Conservation (phyloP, 805 yeast species). For the Yarrowia sp. region DNA sequence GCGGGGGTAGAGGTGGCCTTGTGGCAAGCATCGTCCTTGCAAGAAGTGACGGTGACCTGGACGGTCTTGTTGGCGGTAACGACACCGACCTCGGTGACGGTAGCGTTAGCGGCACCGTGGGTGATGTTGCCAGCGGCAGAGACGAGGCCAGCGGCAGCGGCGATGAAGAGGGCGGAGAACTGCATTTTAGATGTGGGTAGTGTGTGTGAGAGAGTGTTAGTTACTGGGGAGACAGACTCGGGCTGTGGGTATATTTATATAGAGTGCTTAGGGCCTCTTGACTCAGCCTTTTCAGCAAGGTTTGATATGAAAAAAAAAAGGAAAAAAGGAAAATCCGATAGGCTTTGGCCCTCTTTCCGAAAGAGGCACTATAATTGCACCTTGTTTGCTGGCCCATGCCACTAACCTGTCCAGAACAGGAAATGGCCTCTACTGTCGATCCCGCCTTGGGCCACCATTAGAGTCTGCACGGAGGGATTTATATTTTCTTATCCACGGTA, state of each 20-base stretch:
- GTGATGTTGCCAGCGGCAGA: neutral
- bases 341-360: constrained; percentile 8
- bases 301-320: neutral
- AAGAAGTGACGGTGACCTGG: constrained; percentile 25
- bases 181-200: constrained; percentile 7
- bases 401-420: too few relatives aligned
- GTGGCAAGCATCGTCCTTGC: constrained; percentile 1
- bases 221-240: neutral
- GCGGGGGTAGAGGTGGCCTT: constrained; percentile 5
- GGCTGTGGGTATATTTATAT: neutral
- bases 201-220: neutral
- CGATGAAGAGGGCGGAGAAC: constrained; percentile 16
- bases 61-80: constrained; percentile 18
- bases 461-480: constrained; percentile 10
- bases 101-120: neutral
- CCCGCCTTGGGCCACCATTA: neutral
- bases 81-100: constrained; percentile 17
- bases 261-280: neutral
- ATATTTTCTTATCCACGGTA: neutral
- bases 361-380: constrained; percentile 8
- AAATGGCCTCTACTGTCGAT: neutral
- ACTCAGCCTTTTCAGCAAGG: neutral
- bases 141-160: neutral
- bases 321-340: neutral
- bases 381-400: neutral